Conservation (phyloP, 371 early-diverging fungal species). For the Mucor indicus region DNA sequence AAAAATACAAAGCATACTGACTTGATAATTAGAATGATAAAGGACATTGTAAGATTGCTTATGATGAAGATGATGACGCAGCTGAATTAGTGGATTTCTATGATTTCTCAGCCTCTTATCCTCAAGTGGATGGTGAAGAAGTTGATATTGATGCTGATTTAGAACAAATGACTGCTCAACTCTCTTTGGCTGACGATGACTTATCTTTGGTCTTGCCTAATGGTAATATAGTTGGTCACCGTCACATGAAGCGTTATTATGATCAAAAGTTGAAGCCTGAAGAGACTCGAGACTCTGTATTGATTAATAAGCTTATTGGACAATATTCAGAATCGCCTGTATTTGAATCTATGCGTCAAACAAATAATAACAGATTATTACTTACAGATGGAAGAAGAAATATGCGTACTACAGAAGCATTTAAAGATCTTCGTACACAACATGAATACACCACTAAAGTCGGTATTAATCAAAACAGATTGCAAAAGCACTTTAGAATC, state of each 20-base stretch:
- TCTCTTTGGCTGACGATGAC: conserved; percentile 65
- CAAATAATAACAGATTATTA: conserved; percentile 18
- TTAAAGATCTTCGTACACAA: conserved; percentile 55
- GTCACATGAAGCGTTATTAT: conserved; percentile 80
- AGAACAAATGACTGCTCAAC: conserved; percentile 23
- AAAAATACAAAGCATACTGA: background rate
- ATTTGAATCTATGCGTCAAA: conserved; percentile 35
- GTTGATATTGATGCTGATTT: conserved; percentile 57
- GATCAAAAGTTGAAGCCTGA: conserved; percentile 77
- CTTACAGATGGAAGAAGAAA: conserved; percentile 38
- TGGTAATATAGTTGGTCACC: conserved; percentile 83
- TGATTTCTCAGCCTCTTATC: conserved; percentile 67
- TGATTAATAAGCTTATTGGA: conserved; percentile 51
- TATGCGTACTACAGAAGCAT: conserved; percentile 37
- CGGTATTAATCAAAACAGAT: conserved; percentile 79
- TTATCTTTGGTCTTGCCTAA: conserved; percentile 83
- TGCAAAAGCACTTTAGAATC: conserved; percentile 83
- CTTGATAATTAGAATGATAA: conserved; percentile 60
- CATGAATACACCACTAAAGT: conserved; percentile 71
- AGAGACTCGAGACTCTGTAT: conserved; percentile 49
- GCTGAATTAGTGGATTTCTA: conserved; percentile 92
- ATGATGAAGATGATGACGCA: conserved; percentile 87
- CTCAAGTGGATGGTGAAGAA: conserved; percentile 43
- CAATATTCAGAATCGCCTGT: conserved; percentile 40
- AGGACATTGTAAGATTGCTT: conserved; percentile 93